Conservation (phyloP, 2,329 filamentous ascomycete species). For the Xylaria sp. region DNA sequence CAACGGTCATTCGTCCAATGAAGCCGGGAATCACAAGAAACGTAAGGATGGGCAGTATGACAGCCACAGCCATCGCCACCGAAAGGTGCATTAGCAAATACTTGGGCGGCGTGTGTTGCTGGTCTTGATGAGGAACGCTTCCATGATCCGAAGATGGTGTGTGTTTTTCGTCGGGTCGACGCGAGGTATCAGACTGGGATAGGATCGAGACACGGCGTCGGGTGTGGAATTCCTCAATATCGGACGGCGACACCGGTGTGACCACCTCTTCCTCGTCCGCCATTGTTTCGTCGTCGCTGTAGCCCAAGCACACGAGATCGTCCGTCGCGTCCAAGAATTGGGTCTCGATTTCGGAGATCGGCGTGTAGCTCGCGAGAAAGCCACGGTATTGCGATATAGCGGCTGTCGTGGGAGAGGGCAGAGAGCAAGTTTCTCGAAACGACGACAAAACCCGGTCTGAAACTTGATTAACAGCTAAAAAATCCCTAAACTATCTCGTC, state of each 20-base stretch:
- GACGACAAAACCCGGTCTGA: conserved; percentile 68
- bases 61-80: conserved; percentile 58
- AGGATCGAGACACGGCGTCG: conserved; percentile 28
- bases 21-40: conserved; percentile 68
- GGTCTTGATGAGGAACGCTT: neutral
- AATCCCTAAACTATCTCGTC: neutral
- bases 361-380: conserved; percentile 64
- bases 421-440: conserved; percentile 62
- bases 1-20: conserved; percentile 65
- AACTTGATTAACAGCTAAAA: conserved; percentile 8
- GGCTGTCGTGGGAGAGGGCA: conserved; percentile 58
- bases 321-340: conserved; percentile 65
- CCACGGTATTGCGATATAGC: conserved; percentile 62
- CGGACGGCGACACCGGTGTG: conserved; percentile 37
- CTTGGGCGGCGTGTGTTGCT: conserved; percentile 12
- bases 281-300: conserved; percentile 38
- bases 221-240: conserved; percentile 24
- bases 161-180: conserved; percentile 30
- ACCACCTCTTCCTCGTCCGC: conserved; percentile 38
- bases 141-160: conserved; percentile 15
- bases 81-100: conserved; percentile 48
- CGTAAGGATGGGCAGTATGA: conserved; percentile 67
- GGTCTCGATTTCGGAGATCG: conserved; percentile 68
- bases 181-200: conserved; percentile 31
- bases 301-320: conserved; percentile 62